Conservation (phyloP, 345 rosid genomes). For the Linum trigynum region DNA sequence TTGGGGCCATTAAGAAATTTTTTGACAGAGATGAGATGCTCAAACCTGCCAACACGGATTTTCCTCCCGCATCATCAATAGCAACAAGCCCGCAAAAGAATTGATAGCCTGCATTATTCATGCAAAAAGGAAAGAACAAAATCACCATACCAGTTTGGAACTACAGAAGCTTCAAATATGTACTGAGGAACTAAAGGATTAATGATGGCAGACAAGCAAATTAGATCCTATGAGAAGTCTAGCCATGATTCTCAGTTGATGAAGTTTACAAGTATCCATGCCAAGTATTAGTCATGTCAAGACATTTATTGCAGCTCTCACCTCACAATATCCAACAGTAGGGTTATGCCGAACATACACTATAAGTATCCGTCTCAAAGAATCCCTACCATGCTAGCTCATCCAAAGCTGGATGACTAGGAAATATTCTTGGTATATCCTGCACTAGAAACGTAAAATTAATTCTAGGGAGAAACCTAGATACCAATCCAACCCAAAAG, state of each 20-base stretch:
- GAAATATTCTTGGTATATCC: constrained; percentile 94
- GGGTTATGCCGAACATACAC: constrained; percentile 94
- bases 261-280: background rate
- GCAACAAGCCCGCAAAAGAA: constrained; percentile 89
- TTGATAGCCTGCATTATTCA: constrained; percentile 81
- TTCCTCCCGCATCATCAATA: constrained; percentile 97
- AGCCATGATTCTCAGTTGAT: background rate
- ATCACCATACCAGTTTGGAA: background rate
- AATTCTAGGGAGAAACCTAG: constrained; percentile 27
- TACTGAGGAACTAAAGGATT: background rate
- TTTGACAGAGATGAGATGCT: constrained; percentile 14
- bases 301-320: constrained; percentile 16
- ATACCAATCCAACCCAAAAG: constrained; percentile 26
- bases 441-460: constrained; percentile 28
- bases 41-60: constrained; percentile 90
- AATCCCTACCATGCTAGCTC: constrained; percentile 80
- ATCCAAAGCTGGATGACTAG: constrained; percentile 92
- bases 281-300: background rate
- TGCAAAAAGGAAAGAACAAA: constrained; percentile 17
- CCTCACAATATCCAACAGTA: constrained; percentile 98
- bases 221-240: background rate
- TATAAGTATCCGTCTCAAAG: constrained; percentile 74
- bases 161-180: too few species aligned
- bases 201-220: background rate
- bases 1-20: constrained; percentile 1